Base-by-base conservation (phyloP, 2,329 filamentous ascomycete species). In the Verticillium nubilum region DNA sequence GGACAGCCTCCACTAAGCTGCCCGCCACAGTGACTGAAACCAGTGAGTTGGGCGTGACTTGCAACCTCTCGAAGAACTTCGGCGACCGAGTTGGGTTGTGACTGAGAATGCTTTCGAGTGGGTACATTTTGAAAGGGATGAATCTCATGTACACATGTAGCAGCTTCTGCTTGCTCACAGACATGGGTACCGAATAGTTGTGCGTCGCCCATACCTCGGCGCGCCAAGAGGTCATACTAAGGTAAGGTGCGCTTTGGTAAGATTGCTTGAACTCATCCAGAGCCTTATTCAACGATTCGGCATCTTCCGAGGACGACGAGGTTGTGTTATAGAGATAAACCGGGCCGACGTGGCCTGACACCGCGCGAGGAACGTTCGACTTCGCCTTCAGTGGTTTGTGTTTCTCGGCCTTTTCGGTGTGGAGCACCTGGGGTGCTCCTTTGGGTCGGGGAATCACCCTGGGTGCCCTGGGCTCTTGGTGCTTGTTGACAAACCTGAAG, bases 1-100 rank as follows among this genome's bases (percentile, higher is more conserved):
- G 19, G 2, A 72, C 56, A 1, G 66, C 64, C 6, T 68, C 65
- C 7, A 65, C 58, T 59, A 72, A 67, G 60, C 66, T 61, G 27
- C 68, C 70, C 58, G 68, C 69, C 65, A 72, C 66, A 35, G 70
- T 58, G n/a, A 71, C 67, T 53, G 66, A 71, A 33, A 68, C 68
- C 19, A 67, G 56, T 13, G 67, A 67, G 13, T 68, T 67, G 23
- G 61, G 58, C 62, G 70, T 68, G 26, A 62, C 60, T 5, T 64
- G 63, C 9, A 68, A 64, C 58, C 68, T 64, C 25, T 64, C 59
- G 64, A 67, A 67, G 58, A 71, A 71, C 26, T 66, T 61, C 57
- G 59, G 56, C 2, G 60, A 62, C 19, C 68, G 66, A 0, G 65
- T 62, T 1, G 70, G 70, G 54, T 73, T 73, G 65, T 70, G 67